Conservation (phyloP, 2,329 filamentous ascomycete species). For the Shiraia sp. region DNA sequence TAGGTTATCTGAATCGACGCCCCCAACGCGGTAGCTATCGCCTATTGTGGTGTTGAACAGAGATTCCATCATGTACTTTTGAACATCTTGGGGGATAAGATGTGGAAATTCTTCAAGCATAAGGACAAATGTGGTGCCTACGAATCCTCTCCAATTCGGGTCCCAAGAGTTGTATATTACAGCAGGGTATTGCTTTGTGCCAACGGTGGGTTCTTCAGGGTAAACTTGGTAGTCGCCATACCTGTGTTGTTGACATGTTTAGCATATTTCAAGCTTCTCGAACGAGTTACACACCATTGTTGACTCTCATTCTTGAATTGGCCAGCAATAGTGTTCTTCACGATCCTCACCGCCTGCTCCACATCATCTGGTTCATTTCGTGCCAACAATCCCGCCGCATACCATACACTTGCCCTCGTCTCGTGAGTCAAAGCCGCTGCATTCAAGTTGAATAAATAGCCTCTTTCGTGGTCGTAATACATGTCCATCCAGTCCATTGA, state of each 20-base stretch:
- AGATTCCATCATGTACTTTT: conserved; percentile 55
- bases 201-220: conserved; percentile 62
- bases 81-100: conserved; percentile 48
- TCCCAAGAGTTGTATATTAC: conserved; percentile 63
- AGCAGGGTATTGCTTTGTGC: conserved; percentile 54
- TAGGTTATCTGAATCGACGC: conserved; percentile 63
- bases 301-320: conserved; percentile 58
- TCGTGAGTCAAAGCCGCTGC: conserved; percentile 58
- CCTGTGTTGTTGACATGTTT: conserved; percentile 21
- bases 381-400: conserved; percentile 61
- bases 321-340: conserved; percentile 57
- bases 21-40: conserved; percentile 65
- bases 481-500: conserved; percentile 61
- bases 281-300: conserved; percentile 55
- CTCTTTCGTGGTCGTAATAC: conserved; percentile 57
- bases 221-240: conserved; percentile 58
- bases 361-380: conserved; percentile 57
- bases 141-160: conserved; percentile 67
- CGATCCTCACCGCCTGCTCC: conserved; percentile 57
- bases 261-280: background rate
- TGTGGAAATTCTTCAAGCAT: conserved; percentile 62
- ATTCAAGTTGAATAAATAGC: conserved; percentile 59
- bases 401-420: conserved; percentile 62
- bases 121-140: conserved; percentile 63
- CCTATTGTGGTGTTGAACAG: conserved; percentile 61